Conservation (phyloP, 2,329 filamentous ascomycete genomes). For the Curvularia verruculosa region DNA sequence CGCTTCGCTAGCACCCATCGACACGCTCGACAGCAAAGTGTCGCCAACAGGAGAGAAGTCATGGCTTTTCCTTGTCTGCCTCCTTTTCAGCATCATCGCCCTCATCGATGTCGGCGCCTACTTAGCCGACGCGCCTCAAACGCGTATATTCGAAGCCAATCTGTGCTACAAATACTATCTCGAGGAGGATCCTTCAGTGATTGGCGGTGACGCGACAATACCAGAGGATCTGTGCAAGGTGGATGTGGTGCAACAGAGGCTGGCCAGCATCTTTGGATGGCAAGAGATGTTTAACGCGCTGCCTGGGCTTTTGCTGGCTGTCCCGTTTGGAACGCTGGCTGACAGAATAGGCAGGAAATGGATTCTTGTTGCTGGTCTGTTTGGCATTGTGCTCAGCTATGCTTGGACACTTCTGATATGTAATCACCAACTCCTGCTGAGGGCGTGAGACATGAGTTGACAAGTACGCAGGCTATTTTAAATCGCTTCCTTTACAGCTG, state of each 20-base stretch:
- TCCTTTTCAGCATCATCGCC: constrained; percentile 52
- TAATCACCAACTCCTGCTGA: constrained; percentile 11
- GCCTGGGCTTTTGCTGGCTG: constrained; percentile 54
- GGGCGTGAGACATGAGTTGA: constrained; percentile 8
- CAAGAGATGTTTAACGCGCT: constrained; percentile 56
- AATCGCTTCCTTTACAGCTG: constrained; percentile 52
- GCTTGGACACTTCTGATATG: constrained; percentile 45
- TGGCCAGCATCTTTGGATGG: constrained; percentile 59
- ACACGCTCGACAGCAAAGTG: background rate
- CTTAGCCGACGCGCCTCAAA: constrained; percentile 54
- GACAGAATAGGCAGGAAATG: constrained; percentile 57
- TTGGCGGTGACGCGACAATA: constrained; percentile 51
- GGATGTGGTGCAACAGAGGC: constrained; percentile 55
- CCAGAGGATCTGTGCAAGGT: constrained; percentile 58
- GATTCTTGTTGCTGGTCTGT: constrained; percentile 51
- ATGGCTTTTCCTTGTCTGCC: constrained; percentile 38
- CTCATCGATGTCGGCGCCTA: constrained; percentile 56
- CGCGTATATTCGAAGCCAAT: constrained; percentile 58
- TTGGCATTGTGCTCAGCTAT: constrained; percentile 48
- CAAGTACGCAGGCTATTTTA: constrained; percentile 38
- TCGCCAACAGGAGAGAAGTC: constrained; percentile 31
- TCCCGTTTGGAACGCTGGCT: constrained; percentile 58
- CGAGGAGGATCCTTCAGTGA: constrained; percentile 51
- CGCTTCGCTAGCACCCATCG: constrained; percentile 24
- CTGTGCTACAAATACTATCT: constrained; percentile 55